Evolutionary conservation across 2,329 filamentous ascomycete genomes (phyloP), one percentile per base, ranked within the genome.

Genomic region (Sporothrix pallida): DNA sequence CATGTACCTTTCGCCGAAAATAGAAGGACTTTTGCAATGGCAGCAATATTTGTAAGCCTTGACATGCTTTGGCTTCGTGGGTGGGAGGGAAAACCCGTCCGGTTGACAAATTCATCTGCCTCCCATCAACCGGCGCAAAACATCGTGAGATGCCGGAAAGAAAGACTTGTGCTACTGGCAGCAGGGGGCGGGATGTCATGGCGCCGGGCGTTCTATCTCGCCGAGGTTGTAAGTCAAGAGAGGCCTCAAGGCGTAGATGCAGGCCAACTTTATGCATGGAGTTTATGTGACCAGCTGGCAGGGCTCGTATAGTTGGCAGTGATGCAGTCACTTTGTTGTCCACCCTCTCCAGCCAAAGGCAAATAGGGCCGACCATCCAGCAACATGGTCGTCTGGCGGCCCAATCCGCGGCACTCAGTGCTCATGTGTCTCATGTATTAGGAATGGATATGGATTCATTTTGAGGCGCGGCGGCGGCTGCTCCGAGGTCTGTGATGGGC

Each of bases 341-440:
- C 60, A 20, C 12, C 20, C 12, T 48, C n/a, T 6, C 42, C 42
- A n/a, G n/a, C 6, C 9, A 67, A 67, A 44, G 62, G 42, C 20
- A 44, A 48, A 12, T 26, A 67, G 62, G 62, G 42, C 62, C 62
- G 62, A 67, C 44, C 23, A 67, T 17, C 62, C 42, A 48, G 31
- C 31, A 42, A n/a, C 37, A 44, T 44, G 58, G 26, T 26, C 62
- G 42, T 23, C 8, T 37, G 46, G 23, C 1, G 15, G 23, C 46
- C 46, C 44, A 46, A 48, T 48, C 44, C 44, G 42, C 15, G 20
- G 9, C 9, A n/a, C 20, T 20, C 20, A 48, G 62, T 6, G 37
- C 62, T 7, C 31, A 63, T 42, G 42, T 26, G 48, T 46, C 10
- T 0, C 20, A 65, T 65, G 62, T 44, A 63, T 42, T 44, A 20